These are phyloP conservation scores for Podaxis sp. DNA, from an alignment of 768 basidiomycete genomes.

Conservation along the genomic window DNA sequence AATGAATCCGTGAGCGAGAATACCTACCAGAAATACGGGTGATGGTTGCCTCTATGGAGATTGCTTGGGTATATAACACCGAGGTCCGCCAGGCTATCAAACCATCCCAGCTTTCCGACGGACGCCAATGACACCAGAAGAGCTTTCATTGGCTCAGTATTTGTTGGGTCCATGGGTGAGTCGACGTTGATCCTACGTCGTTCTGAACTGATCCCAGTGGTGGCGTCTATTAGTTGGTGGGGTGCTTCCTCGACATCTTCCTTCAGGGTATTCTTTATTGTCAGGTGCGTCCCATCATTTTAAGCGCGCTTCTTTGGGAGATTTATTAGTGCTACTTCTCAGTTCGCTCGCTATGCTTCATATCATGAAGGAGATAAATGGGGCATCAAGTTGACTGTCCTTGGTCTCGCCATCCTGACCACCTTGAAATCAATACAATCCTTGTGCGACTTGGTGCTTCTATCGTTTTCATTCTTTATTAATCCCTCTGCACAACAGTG, in stretches of 20 bases:
- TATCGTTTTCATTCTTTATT: background rate
- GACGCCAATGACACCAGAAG: slow-evolving; percentile 23
- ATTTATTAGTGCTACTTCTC: background rate
- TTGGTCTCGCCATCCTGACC: slow-evolving; percentile 24
- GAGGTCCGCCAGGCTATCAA: background rate
- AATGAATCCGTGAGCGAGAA: background rate
- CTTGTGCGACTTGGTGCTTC: slow-evolving; percentile 22
- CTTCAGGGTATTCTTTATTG: slow-evolving; percentile 30
- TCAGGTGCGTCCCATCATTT: slow-evolving; percentile 22
- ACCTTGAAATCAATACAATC: slow-evolving; percentile 29
- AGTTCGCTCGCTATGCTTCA: slow-evolving; percentile 28
- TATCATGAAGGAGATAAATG: slow-evolving; percentile 24
- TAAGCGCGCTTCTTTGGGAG: background rate
- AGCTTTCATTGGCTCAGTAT: slow-evolving; percentile 22
- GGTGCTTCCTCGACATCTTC: slow-evolving; percentile 26
- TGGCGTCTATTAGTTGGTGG: slow-evolving; percentile 24
- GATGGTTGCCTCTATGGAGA: background rate
- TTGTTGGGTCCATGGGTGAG: slow-evolving; percentile 33
- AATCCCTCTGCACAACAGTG: slow-evolving; percentile 18
- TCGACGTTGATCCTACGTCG: background rate
- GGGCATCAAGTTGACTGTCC: slow-evolving; percentile 21
- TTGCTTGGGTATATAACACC: background rate
- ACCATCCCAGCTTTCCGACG: background rate
- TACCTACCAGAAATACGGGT: background rate
- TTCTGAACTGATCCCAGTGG: background rate